Conservation (phyloP, 371 early-diverging fungal species). For the Batkoa obscura region DNA sequence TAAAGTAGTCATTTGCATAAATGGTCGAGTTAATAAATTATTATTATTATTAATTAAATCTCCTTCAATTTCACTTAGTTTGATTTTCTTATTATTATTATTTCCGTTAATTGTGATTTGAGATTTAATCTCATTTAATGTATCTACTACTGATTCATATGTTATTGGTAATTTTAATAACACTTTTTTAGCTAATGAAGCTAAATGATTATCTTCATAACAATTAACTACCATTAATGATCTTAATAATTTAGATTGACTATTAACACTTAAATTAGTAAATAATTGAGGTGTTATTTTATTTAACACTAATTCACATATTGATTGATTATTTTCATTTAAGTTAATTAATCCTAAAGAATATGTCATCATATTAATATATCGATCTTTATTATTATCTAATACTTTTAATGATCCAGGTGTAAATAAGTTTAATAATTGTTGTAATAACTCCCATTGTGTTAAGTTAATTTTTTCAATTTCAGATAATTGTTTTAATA, state of each 20-base stretch:
- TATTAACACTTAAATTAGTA: conserved; percentile 16
- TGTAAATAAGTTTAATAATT: conserved; percentile 21
- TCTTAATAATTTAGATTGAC: conserved; percentile 29
- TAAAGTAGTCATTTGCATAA: neutral
- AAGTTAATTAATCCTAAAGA: conserved; percentile 25
- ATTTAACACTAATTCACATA: conserved; percentile 30
- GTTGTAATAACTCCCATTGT: no score
- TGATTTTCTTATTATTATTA: neutral
- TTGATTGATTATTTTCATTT: conserved; percentile 26
- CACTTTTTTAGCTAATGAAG: conserved; percentile 1
- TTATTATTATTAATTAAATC: no score
- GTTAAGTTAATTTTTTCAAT: no score
- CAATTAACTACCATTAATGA: conserved; percentile 24
- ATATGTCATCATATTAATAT: conserved; percentile 23
- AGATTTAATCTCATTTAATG: neutral
- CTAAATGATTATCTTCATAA: neutral
- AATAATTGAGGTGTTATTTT: conserved; percentile 38
- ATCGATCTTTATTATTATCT: conserved; percentile 19
- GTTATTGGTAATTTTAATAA: neutral
- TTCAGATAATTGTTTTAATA: no score
- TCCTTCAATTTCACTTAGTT: no score
- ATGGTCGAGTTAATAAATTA: neutral
- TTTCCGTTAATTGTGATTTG: neutral
- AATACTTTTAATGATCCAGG: conserved; percentile 24
- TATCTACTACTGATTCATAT: neutral